Evolutionary conservation across 305 asterid genomes (phyloP).

Genomic region (Fraxinus dipetala): DNA sequence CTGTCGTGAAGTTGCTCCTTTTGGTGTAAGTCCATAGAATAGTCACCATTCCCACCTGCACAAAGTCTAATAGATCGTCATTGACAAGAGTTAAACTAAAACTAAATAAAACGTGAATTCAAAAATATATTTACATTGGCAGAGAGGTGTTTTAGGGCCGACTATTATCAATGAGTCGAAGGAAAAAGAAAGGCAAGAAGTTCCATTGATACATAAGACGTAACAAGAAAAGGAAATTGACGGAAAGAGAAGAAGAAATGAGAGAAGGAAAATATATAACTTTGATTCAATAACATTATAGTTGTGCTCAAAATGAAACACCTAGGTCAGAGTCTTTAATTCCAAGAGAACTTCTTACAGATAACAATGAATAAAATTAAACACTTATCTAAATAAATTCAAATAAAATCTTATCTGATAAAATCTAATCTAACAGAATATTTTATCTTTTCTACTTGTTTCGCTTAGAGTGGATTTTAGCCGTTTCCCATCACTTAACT

Average conservation of each 20-base stretch:
- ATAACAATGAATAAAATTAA: not conserved
- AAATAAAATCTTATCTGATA: not conserved
- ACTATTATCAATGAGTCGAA: not conserved
- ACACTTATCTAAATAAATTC: not conserved
- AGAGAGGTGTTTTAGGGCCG: not conserved
- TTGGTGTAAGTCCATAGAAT: conserved; percentile 79
- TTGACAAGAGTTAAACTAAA: conserved; percentile 6
- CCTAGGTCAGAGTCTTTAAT: not conserved
- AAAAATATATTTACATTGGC: not conserved
- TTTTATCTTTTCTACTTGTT: not conserved
- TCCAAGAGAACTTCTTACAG: not conserved
- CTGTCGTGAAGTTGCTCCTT: conserved; percentile 85
- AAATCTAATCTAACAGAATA: not conserved
- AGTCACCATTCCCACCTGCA: conserved; percentile 84
- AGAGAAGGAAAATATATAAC: not conserved
- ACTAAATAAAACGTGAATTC: conserved; percentile 2
- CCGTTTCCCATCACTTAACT: not conserved
- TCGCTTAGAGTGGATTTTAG: not conserved
- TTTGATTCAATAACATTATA: not conserved
- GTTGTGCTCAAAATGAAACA: not conserved
- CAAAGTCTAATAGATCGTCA: conserved; percentile 23
- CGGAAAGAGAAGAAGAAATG: not conserved
- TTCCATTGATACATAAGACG: not conserved
- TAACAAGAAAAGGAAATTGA: not conserved
- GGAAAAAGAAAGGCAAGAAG: not conserved